Evolutionary conservation across 345 rosid species (phyloP).

Genomic region (Aethionema arabicum): DNA sequence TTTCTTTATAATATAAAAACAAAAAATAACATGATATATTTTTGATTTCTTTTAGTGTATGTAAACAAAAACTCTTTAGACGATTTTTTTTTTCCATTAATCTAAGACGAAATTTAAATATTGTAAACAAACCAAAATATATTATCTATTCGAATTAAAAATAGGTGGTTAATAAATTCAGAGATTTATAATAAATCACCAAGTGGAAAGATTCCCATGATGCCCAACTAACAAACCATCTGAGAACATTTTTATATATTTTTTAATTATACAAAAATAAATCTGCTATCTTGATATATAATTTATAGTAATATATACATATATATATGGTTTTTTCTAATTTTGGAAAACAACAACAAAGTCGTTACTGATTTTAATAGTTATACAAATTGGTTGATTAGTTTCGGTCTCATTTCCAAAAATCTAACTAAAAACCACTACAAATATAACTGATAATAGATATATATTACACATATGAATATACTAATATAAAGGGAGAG

Average conservation of each 20-base stretch:
- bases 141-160: background rate
- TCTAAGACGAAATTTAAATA: too few relatives aligned
- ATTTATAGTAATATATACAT: background rate
- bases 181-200: constrained; percentile 17
- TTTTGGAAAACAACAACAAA: background rate
- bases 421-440: background rate
- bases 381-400: background rate
- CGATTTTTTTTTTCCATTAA: too few relatives aligned
- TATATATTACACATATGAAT: too few relatives aligned
- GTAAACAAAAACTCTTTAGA: too few relatives aligned
- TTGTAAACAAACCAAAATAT: too few relatives aligned
- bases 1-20: too few relatives aligned
- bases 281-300: background rate
- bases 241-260: constrained; percentile 4
- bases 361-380: background rate
- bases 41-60: too few relatives aligned
- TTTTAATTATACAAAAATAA: background rate
- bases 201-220: constrained; percentile 25
- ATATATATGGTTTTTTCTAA: constrained; percentile 6
- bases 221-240: constrained; percentile 31
- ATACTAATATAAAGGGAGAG: too few relatives aligned
- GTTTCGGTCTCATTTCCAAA: constrained; percentile 1
- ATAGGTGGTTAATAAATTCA: constrained; percentile 12
- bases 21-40: too few relatives aligned
- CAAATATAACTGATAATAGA: background rate